phyloP scores from a whole-genome alignment of 257 asterid species.

The Handroanthus guayacan region DNA sequence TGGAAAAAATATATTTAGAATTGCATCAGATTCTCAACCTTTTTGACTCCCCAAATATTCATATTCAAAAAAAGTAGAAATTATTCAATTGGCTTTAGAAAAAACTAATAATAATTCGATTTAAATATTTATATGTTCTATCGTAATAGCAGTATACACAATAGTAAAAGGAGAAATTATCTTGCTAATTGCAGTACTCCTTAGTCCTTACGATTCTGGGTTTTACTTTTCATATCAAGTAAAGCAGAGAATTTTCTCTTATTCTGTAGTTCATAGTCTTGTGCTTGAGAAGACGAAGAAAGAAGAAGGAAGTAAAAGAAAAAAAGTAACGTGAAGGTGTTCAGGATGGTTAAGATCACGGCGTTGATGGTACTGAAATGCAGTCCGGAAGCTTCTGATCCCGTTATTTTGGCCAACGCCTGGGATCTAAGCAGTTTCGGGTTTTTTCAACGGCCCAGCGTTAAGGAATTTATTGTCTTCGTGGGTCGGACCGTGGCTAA shows the following conservation, averaged over 20 bases:
- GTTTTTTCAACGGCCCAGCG: conserved; percentile 84
- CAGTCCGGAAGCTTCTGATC: conserved; percentile 72
- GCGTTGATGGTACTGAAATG: conserved; percentile 83
- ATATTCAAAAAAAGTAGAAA: no score
- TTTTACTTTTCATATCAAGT: background rate
- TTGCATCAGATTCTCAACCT: no score
- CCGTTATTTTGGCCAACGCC: conserved; percentile 73
- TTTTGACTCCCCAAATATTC: no score
- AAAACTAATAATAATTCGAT: no score
- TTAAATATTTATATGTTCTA: background rate
- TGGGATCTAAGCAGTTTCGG: conserved; percentile 83
- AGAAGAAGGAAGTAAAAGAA: background rate
- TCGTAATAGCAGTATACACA: background rate
- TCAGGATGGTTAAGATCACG: conserved; percentile 82
- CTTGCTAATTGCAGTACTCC: background rate
- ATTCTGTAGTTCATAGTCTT: background rate
- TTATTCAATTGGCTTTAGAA: no score
- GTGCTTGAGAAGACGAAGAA: background rate
- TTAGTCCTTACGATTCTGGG: conserved; percentile 5
- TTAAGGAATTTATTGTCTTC: conserved; percentile 76
- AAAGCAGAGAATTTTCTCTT: background rate
- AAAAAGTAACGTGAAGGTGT: background rate
- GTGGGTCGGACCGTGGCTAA: conserved; percentile 88
- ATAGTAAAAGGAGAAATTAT: background rate
- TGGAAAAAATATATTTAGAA: no score